These are phyloP conservation scores for Calonectria naviculata DNA, from an alignment of 2,329 filamentous ascomycete species.

Conservation along the genomic window DNA sequence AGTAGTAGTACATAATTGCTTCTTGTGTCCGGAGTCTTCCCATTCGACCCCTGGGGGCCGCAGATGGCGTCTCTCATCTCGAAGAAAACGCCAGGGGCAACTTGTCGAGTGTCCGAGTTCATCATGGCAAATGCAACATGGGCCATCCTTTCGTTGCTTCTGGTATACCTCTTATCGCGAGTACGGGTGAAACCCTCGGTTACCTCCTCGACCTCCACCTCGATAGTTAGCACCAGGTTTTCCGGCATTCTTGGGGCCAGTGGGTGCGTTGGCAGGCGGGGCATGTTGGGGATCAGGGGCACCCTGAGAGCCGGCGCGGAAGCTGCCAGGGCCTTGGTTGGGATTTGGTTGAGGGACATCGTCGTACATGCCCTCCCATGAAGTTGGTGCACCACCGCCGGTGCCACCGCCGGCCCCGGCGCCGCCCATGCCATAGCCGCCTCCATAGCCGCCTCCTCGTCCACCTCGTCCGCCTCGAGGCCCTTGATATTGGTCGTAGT, in stretches of 20 bases:
- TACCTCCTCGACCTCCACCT: constrained; percentile 83
- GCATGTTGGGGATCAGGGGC: constrained; percentile 57
- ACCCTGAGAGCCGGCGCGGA: constrained; percentile 55
- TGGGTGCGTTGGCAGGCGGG: constrained; percentile 75
- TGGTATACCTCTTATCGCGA: constrained; percentile 43
- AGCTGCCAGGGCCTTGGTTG: constrained; percentile 53
- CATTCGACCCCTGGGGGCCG: neutral
- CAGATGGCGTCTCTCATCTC: neutral
- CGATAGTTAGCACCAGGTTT: constrained; percentile 93
- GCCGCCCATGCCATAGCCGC: constrained; percentile 32
- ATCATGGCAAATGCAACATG: neutral
- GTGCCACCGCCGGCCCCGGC: constrained; percentile 42
- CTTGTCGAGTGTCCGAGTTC: neutral
- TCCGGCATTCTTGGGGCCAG: constrained; percentile 94
- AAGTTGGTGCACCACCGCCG: constrained; percentile 76
- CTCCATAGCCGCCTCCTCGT: constrained; percentile 42
- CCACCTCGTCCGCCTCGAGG: constrained; percentile 47
- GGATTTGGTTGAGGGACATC: constrained; percentile 88
- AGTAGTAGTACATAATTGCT: constrained; percentile 17
- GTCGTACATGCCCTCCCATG: constrained; percentile 99
- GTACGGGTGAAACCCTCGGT: constrained; percentile 86
- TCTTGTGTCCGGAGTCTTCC: constrained; percentile 1
- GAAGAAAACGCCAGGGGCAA: neutral
- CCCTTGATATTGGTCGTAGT: constrained; percentile 57
- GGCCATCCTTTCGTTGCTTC: neutral